Conservation (phyloP, 805 yeast species). For the Saccharomycopsis synnaedendra region DNA sequence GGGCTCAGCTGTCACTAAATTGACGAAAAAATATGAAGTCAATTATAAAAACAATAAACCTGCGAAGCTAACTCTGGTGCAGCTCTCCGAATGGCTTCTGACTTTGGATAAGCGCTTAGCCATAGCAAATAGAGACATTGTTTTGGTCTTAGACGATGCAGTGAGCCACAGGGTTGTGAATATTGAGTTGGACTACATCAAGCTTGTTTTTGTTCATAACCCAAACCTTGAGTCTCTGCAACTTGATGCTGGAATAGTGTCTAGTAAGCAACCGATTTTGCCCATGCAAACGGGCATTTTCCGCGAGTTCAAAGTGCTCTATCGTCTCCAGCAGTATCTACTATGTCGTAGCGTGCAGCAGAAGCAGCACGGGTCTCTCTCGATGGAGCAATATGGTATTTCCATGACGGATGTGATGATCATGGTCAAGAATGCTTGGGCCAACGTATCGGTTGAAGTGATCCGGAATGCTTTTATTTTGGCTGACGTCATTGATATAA, state of each 20-base stretch:
- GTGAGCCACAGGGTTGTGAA: conserved; percentile 51
- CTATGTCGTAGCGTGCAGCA: conserved; percentile 15
- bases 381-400: conserved; percentile 31
- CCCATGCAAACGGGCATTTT: conserved; percentile 58
- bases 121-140: conserved; percentile 35
- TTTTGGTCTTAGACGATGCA: conserved; percentile 48
- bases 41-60: conserved; percentile 48
- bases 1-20: conserved; percentile 29
- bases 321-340: conserved; percentile 45
- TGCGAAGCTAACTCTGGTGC: conserved; percentile 51
- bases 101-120: conserved; percentile 49
- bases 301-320: conserved; percentile 48
- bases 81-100: conserved; percentile 51
- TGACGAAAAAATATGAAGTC: conserved; percentile 39
- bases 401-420: conserved; percentile 47
- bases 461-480: conserved; percentile 21
- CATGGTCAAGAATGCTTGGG: conserved; percentile 50
- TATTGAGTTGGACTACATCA: conserved; percentile 29
- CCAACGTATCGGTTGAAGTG: conserved; percentile 25
- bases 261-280: conserved; percentile 22
- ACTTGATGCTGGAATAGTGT: background rate
- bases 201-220: conserved; percentile 12
- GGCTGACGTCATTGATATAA: conserved; percentile 15
- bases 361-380: conserved; percentile 17
- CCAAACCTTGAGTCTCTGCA: background rate